Base-by-base conservation (phyloP, 2,329 filamentous ascomycete species). In the Scedosporium dehoogii region DNA sequence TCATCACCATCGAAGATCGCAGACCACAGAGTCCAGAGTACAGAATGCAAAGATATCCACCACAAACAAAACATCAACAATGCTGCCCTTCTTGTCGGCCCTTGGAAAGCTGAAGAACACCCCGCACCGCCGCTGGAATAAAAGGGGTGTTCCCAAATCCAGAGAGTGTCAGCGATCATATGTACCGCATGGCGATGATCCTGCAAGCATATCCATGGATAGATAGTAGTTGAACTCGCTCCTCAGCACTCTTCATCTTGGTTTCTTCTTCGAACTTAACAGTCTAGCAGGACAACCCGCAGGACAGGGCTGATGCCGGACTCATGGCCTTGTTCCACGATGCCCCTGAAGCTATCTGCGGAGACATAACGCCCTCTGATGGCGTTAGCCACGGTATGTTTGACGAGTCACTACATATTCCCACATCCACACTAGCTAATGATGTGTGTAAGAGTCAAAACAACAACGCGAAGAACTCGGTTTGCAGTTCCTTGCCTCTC, bases 161-260 rank as follows among this genome's bases (percentile, higher is more conserved):
- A 7, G 62, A 63, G 55, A 63, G 62, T 38, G 59, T 63, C 3
- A 58, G 53, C 59, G 56, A 63, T 38, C 59, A 63, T 6, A 63
- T 63, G 42, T 63, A 63, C 53, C 42, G 42, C n/a, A 63, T 63
- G 62, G 56, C 38, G 23, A 57, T 51, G 62, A 46, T 56, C 25
- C 60, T 38, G 7, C 14, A 61, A 3, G 55, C 41, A 16, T 33
- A 62, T 29, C 62, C 33, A 27, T 33, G 60, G 55, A n/a, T n/a
- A n/a, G n/a, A n/a, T n/a, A n/a, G 59, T 62, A 59, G n/a, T 6
- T 18, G 41, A 7, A 3, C 21, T 25, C 4, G 18, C 18, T 21
- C 6, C 18, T 7, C 12, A 7, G 41, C 41, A 7, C 48, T 23
- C 21, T 12, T 23, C 48, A 21, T 12, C 12, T 21, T 18, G 12